Conservation (phyloP, 192 early-diverging fungal species). For the Phycomyces blakesleeanus region DNA sequence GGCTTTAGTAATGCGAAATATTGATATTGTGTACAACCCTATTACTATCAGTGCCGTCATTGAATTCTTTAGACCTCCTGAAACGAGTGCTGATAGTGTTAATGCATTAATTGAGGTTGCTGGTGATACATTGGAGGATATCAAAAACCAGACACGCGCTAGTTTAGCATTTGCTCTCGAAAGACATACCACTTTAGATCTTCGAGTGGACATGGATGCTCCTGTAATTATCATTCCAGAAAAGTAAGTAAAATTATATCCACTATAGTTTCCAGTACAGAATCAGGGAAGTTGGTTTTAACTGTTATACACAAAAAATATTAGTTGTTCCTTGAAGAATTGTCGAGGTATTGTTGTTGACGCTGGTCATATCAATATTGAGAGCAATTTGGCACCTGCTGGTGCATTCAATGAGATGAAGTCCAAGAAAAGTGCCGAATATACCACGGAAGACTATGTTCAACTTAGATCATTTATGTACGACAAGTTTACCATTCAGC, state of each 20-base stretch:
- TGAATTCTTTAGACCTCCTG: constrained; percentile 81
- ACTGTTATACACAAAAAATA: neutral
- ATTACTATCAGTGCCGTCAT: constrained; percentile 67
- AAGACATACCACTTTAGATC: constrained; percentile 85
- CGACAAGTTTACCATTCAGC: constrained; percentile 80
- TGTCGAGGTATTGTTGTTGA: constrained; percentile 81
- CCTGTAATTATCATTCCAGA: constrained; percentile 92
- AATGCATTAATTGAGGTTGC: constrained; percentile 75
- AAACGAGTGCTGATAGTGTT: constrained; percentile 68
- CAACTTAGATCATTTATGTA: constrained; percentile 81
- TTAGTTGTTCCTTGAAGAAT: constrained; percentile 49
- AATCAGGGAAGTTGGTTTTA: too few species aligned
- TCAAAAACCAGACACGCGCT: constrained; percentile 85
- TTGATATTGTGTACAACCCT: constrained; percentile 89
- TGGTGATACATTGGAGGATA: constrained; percentile 79
- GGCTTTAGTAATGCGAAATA: constrained; percentile 78
- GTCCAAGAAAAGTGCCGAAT: constrained; percentile 55
- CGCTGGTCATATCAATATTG: constrained; percentile 87
- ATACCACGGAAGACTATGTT: constrained; percentile 63
- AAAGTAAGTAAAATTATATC: constrained; percentile 34
- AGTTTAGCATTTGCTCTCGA: constrained; percentile 79
- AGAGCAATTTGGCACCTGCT: constrained; percentile 76
- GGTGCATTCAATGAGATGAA: constrained; percentile 65
- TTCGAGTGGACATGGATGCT: constrained; percentile 94
- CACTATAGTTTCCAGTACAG: too few species aligned